Conservation (phyloP, 2,329 filamentous ascomycete genomes). For the Drechslerella stenobrocha region DNA sequence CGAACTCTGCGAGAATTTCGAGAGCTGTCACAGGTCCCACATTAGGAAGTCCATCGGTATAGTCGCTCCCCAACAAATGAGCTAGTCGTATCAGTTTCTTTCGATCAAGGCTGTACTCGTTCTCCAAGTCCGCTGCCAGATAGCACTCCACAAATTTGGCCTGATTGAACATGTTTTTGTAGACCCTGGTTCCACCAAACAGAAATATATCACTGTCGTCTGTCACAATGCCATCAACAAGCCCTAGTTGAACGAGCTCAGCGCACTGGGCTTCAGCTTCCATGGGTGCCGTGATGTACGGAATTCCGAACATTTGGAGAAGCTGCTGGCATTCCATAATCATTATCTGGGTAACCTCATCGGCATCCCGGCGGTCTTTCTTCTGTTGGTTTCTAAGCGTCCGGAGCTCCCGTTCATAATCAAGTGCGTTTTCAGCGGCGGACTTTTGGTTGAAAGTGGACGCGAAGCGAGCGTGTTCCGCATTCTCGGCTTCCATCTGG, state of each 20-base stretch:
- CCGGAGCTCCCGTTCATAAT: constrained; percentile 85
- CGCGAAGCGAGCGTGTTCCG: constrained; percentile 91
- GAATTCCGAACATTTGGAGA: constrained; percentile 84
- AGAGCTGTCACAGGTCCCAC: constrained; percentile 93
- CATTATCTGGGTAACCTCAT: constrained; percentile 97
- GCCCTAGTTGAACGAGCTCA: constrained; percentile 78
- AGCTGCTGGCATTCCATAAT: constrained; percentile 91
- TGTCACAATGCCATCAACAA: constrained; percentile 96
- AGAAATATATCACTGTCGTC: constrained; percentile 96
- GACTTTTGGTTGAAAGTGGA: constrained; percentile 76
- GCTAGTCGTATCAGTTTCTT: constrained; percentile 85
- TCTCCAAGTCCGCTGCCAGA: constrained; percentile 77
- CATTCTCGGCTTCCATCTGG: constrained; percentile 83
- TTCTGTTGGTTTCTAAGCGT: constrained; percentile 91
- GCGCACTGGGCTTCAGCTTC: constrained; percentile 98
- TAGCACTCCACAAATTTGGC: constrained; percentile 99
- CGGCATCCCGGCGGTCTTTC: constrained; percentile 91
- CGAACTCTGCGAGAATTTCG: constrained; percentile 91
- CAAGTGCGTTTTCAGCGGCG: constrained; percentile 68
- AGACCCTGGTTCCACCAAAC: constrained; percentile 92
- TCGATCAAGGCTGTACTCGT: constrained; percentile 84
- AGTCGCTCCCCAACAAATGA: constrained; percentile 89
- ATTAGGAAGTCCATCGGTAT: constrained; percentile 86
- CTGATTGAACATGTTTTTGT: constrained; percentile 99
- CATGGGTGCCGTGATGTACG: constrained; percentile 97